Evolutionary conservation across 805 yeast genomes (phyloP).

Genomic region (Wickerhamomyces mucosus): DNA sequence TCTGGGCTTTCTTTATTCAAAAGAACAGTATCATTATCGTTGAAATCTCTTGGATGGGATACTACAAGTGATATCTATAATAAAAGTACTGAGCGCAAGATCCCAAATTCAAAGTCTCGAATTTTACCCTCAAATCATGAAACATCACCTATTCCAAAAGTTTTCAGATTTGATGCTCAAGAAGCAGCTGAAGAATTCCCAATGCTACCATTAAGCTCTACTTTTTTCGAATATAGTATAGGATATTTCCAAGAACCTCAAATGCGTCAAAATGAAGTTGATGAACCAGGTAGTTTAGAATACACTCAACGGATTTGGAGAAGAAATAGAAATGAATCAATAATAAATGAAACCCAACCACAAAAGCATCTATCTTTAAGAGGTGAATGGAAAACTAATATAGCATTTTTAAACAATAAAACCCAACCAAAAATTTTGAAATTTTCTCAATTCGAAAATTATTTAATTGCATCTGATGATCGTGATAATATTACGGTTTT

Average conservation of each 20-base stretch:
- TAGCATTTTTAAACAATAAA: constrained; percentile 53
- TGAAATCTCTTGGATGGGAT: constrained; percentile 20
- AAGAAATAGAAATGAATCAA: constrained; percentile 76
- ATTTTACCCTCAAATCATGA: no score
- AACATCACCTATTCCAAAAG: constrained; percentile 41
- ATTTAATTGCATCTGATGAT: constrained; percentile 72
- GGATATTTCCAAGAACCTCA: constrained; percentile 97
- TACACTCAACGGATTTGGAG: constrained; percentile 82
- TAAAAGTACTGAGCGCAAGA: no score
- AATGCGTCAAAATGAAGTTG: constrained; percentile 72
- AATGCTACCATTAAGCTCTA: constrained; percentile 45
- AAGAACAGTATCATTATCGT: constrained; percentile 21
- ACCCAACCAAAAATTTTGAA: constrained; percentile 72
- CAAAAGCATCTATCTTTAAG: constrained; percentile 75
- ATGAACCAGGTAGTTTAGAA: constrained; percentile 87
- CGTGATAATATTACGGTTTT: constrained; percentile 76
- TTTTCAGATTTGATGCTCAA: constrained; percentile 39
- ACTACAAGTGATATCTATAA: no score
- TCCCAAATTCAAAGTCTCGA: no score
- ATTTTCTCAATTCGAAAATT: constrained; percentile 88
- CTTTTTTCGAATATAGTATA: constrained; percentile 62
- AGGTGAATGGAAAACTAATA: constrained; percentile 75
- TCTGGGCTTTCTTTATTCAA: constrained; percentile 12
- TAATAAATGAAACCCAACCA: constrained; percentile 81
- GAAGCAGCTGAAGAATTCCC: constrained; percentile 15